Evolutionary conservation across 345 rosid genomes (phyloP).

Genomic region (Gossypium australe): DNA sequence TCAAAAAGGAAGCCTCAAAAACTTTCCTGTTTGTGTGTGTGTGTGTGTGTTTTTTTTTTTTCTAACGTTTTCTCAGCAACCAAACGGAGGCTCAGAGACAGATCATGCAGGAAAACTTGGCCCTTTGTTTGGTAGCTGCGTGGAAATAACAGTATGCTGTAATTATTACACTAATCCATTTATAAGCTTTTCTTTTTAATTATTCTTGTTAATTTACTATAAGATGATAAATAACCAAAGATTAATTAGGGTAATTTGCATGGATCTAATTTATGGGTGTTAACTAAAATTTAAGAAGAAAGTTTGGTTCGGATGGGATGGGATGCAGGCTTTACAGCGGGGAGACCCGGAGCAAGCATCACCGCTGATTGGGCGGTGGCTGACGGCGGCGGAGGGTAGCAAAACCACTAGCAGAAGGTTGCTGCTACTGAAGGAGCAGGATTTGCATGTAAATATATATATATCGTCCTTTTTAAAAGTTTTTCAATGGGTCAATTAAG

Average conservation of each 20-base stretch:
- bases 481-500: background rate
- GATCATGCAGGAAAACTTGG: constrained; percentile 47
- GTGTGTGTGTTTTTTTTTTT: too few species aligned
- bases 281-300: background rate
- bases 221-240: background rate
- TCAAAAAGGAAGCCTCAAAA: constrained; percentile 1
- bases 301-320: background rate
- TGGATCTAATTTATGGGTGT: background rate
- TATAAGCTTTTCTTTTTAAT: background rate
- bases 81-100: constrained; percentile 31
- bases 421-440: background rate
- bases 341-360: constrained; percentile 80
- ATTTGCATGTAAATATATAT: constrained; percentile 23
- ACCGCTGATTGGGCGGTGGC: constrained; percentile 26
- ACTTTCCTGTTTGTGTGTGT: background rate
- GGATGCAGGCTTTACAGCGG: constrained; percentile 78
- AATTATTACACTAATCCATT: too few species aligned
- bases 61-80: constrained; percentile 30
- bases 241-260: background rate
- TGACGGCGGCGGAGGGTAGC: background rate
- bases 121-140: constrained; percentile 45
- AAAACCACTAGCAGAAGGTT: background rate
- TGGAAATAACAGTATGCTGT: constrained; percentile 31
- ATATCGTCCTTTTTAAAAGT: constrained; percentile 3
- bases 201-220: background rate